phyloP scores from a whole-genome alignment of 2,329 filamentous ascomycete genomes.

The Malbranchea cinnamomea region DNA sequence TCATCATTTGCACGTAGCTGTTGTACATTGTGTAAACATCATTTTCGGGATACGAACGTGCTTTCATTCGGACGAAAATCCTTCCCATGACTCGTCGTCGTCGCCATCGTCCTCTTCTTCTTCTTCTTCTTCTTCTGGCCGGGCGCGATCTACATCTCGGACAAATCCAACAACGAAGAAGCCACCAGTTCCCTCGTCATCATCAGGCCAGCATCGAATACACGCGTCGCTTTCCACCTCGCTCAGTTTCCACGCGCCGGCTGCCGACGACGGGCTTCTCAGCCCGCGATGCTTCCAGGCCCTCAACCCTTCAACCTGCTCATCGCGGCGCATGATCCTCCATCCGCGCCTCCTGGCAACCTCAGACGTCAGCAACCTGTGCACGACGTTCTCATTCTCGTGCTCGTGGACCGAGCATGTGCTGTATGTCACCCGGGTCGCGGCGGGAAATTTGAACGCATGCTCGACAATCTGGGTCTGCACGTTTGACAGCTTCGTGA shows the following conservation, averaged over 20 bases:
- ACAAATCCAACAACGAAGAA: constrained; percentile 91
- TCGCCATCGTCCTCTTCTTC: constrained; percentile 7
- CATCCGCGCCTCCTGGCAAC: constrained; percentile 56
- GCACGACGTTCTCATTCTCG: constrained; percentile 80
- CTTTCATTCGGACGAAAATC: constrained; percentile 3
- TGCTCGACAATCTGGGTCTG: constrained; percentile 72
- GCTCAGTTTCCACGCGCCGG: constrained; percentile 12
- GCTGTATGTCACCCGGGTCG: constrained; percentile 69
- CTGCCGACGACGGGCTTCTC: constrained; percentile 2
- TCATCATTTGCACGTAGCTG: no score
- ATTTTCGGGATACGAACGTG: no score
- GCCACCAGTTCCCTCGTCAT: constrained; percentile 74
- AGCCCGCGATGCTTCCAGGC: constrained; percentile 58
- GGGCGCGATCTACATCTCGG: constrained; percentile 36
- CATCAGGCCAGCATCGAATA: constrained; percentile 66
- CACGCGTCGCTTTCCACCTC: constrained; percentile 51
- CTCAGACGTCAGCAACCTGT: constrained; percentile 52
- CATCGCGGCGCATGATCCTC: constrained; percentile 54
- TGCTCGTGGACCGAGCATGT: constrained; percentile 79
- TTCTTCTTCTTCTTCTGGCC: constrained; percentile 8
- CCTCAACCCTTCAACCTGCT: constrained; percentile 62
- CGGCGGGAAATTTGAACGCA: constrained; percentile 66
- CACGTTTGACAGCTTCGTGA: constrained; percentile 62
- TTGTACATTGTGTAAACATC: no score
- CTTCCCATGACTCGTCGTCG: constrained; percentile 6